Evolutionary conservation across 2,329 filamentous ascomycete species (phyloP), one percentile per base, ranked within the genome.

Genomic region (Sporothrix brunneoviolacea): DNA sequence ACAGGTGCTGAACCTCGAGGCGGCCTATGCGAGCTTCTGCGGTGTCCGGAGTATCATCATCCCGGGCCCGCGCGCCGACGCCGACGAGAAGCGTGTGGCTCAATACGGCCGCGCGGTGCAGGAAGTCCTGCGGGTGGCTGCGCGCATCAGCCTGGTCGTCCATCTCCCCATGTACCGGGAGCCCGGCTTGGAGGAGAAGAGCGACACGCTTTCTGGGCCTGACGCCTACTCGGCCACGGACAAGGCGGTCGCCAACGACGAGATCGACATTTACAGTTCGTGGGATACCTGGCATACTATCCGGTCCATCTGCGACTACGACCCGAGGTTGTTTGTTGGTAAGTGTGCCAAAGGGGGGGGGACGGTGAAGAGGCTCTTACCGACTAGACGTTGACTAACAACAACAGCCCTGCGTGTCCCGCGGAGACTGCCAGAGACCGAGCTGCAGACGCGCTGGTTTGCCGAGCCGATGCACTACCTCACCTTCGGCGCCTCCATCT

Each of bases 241-340:
- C 9, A 65, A 73, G 35, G 64, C 65, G 2, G 62, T 66, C 12
- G 57, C 66, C 30, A 60, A 61, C 7, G 70, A 72, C 28, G 75
- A 81, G 19, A 70, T 84, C 54, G 85, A 91, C 60, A 66, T 86
- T 1, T 93, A 88, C 66, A 83, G 83, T 48, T 77, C 84, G 3
- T 98, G 94, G 94, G 91, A 97, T 67, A 84, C 86, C 1, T 98
- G 93, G 93, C 85, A 98, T 65, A 76, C 84, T 19, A 86, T 98
- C 61, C 80, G 93, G 48, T 84, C 83, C 48, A 74, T 89, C 51
- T 96, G 90, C 77, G 86, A 84, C 69, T 97, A 98, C 68, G 85
- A 84, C 66, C 70, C 77, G 51, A 81, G 89, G 64, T 75, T 98
- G 33, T 85, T 82, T 61, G 81, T 96, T 67, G n/a, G n/a, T n/a